A percentile compares a stretch with the other conserved stretches of the same genome.
Evolutionary conservation across 345 rosid genomes (phyloP).

Genomic region (Salix suchowensis): DNA sequence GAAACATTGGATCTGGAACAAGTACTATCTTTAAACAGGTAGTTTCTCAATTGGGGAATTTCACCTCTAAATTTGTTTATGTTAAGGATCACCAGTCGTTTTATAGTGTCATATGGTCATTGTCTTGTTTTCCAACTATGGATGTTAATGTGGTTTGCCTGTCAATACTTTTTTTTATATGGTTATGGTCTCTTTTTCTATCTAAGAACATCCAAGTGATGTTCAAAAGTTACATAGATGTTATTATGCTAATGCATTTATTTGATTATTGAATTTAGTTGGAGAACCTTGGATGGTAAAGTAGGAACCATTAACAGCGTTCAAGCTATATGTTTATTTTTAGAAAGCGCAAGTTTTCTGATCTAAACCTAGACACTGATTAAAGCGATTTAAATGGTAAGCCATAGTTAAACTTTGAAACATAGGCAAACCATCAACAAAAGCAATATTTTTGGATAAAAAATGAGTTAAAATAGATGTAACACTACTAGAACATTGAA

Average conservation of each 20-base stretch:
- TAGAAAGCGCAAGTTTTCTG: not conserved
- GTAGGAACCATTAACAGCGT: not conserved
- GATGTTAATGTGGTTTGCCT: not conserved
- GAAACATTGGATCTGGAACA: constrained; percentile 83
- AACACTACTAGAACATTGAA: not conserved
- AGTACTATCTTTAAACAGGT: constrained; percentile 99
- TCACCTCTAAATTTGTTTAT: not conserved
- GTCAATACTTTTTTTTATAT: not conserved
- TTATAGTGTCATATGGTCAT: not conserved
- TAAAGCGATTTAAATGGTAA: not conserved
- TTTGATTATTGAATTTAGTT: not conserved
- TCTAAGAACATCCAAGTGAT: not conserved
- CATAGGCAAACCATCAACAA: not conserved
- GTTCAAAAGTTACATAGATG: not conserved
- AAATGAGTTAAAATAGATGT: not conserved
- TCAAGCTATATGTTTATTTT: not conserved
- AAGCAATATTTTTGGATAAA: not conserved
- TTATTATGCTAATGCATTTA: not conserved
- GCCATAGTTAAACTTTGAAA: not conserved
- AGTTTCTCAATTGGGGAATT: constrained; percentile 2
- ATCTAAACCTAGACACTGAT: not conserved
- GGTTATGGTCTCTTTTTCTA: not conserved
- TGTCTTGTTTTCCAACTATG: not conserved
- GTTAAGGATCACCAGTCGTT: not conserved
- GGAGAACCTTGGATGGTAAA: not conserved